These are phyloP conservation scores for Lipomyces lipofer DNA, from an alignment of 805 yeast species.

Conservation along the genomic window DNA sequence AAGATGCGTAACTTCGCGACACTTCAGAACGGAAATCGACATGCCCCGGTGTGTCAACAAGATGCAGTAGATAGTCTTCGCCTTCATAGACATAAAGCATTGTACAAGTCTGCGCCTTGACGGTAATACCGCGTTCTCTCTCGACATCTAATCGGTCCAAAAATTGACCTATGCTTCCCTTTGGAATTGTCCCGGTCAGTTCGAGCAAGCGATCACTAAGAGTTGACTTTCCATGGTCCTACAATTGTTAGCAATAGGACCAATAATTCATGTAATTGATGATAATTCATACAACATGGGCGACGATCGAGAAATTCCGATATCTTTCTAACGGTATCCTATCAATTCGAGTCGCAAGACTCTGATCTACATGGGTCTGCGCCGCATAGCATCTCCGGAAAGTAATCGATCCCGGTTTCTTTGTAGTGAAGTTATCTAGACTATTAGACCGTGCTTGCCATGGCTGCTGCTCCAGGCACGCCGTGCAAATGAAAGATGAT, in stretches of 20 bases:
- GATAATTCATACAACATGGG: conserved; percentile 61
- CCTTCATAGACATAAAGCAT: conserved; percentile 76
- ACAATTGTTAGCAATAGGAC: background rate
- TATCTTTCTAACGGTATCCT: conserved; percentile 79
- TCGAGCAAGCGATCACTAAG: conserved; percentile 85
- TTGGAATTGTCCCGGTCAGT: conserved; percentile 81
- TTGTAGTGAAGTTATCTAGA: too few species aligned
- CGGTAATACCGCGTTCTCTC: conserved; percentile 93
- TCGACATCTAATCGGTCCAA: conserved; percentile 92
- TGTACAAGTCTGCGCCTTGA: conserved; percentile 94
- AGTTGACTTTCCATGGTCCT: conserved; percentile 70
- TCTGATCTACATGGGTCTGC: too few species aligned
- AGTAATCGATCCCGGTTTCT: too few species aligned
- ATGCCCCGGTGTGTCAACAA: conserved; percentile 98
- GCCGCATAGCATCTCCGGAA: too few species aligned
- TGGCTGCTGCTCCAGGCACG: too few species aligned
- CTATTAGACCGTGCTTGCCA: too few species aligned
- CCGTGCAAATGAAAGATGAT: too few species aligned
- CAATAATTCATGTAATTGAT: too few species aligned
- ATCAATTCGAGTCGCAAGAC: conserved; percentile 67
- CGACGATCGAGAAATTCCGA: conserved; percentile 90
- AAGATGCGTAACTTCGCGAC: conserved; percentile 89
- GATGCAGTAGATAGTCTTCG: conserved; percentile 77
- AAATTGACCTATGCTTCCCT: conserved; percentile 73
- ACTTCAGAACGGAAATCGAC: conserved; percentile 96